Conservation (phyloP, 306 rosid genomes). For the Glycyrrhiza uralensis region DNA sequence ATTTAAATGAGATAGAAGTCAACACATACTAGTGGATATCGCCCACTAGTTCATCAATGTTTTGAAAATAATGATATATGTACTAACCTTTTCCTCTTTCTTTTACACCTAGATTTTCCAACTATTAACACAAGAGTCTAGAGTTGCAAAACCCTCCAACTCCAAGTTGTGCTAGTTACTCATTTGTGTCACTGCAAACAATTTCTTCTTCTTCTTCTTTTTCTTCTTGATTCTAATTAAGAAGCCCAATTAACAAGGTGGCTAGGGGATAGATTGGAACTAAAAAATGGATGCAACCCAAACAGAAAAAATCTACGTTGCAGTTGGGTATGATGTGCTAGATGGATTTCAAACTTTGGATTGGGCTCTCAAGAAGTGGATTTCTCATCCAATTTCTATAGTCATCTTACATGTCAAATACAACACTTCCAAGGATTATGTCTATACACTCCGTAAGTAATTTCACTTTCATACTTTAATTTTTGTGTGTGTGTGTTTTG, state of each 20-base stretch:
- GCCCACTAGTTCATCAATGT: neutral
- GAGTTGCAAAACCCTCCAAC: too few species aligned
- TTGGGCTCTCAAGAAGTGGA: constrained; percentile 80
- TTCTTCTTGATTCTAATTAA: constrained; percentile 9
- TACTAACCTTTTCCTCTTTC: neutral
- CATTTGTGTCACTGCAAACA: neutral
- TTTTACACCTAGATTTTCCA: constrained; percentile 1
- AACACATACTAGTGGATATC: neutral
- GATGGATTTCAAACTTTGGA: constrained; percentile 68
- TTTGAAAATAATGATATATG: constrained; percentile 22
- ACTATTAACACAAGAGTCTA: neutral
- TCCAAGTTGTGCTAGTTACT: too few species aligned
- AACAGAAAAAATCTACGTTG: constrained; percentile 58
- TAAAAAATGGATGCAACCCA: constrained; percentile 41
- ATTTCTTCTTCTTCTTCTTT: neutral
- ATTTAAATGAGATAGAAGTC: neutral
- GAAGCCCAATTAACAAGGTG: too few species aligned
- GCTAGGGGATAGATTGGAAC: too few species aligned
- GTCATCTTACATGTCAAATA: constrained; percentile 56
- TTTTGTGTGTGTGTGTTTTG: neutral
- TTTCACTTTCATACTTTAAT: neutral
- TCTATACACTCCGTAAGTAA: constrained; percentile 71
- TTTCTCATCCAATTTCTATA: constrained; percentile 57
- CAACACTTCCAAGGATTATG: constrained; percentile 44
- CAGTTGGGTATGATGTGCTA: constrained; percentile 58